phyloP scores from a whole-genome alignment of 306 rosid genomes.

The Biancaea sappan region DNA sequence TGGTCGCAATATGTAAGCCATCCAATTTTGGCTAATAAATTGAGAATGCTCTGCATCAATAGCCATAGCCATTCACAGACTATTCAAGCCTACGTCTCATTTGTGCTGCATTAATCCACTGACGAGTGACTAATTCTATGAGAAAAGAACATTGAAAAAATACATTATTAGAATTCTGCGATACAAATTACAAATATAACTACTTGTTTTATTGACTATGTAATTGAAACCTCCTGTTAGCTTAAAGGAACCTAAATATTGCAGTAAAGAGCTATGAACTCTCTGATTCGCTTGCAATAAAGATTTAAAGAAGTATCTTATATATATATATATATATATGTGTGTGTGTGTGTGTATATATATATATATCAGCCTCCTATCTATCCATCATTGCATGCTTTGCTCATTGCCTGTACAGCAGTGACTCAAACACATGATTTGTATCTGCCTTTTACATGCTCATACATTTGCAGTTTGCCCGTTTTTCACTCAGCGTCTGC shows the following conservation, averaged over 20 bases:
- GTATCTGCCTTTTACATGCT: slow-evolving; percentile 49
- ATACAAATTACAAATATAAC: slow-evolving; percentile 2
- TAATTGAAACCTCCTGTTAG: slow-evolving; percentile 21
- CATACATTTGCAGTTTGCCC: slow-evolving; percentile 79
- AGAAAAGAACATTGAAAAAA: background rate
- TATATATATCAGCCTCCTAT: no score
- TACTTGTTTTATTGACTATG: background rate
- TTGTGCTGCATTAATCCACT: background rate
- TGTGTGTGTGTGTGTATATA: no score
- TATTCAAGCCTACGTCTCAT: background rate
- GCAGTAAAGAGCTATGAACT: slow-evolving; percentile 22
- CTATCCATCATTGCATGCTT: slow-evolving; percentile 24
- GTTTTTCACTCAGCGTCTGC: slow-evolving; percentile 68
- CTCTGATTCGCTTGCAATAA: slow-evolving; percentile 3
- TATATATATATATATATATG: no score
- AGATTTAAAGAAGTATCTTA: slow-evolving; percentile 8
- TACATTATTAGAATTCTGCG: background rate
- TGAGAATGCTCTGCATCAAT: background rate
- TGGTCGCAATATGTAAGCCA: background rate
- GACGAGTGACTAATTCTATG: no score
- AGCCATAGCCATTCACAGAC: background rate
- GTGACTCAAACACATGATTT: slow-evolving; percentile 52
- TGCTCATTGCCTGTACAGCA: slow-evolving; percentile 34
- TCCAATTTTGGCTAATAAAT: background rate
- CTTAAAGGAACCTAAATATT: slow-evolving; percentile 35